A percentile compares a stretch with the other conserved stretches of the same genome.
Conservation (phyloP, 202 grass and related monocot genomes). For the Musa balbisiana region DNA sequence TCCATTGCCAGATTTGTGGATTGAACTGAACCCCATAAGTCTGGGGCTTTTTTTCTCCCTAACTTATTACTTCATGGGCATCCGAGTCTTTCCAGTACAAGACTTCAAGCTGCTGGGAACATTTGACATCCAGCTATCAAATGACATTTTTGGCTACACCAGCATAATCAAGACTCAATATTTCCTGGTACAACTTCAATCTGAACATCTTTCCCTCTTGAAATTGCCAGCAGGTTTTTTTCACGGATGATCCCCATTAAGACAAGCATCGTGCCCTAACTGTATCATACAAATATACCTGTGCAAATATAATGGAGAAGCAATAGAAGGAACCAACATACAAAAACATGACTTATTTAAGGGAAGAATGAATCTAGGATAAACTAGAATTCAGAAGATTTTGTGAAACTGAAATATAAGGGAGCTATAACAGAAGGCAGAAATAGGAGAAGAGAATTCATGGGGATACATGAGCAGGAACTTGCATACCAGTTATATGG, state of each 20-base stretch:
- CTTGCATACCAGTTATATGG: not conserved
- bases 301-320: not conserved
- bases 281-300: not conserved
- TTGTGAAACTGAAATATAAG: not conserved
- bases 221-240: too few species aligned
- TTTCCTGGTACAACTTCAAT: too few species aligned
- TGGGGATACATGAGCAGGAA: not conserved
- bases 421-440: not conserved
- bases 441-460: not conserved
- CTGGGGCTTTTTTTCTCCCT: too few species aligned
- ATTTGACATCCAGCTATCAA: too few species aligned
- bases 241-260: not conserved
- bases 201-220: too few species aligned
- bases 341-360: not conserved
- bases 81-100: too few species aligned
- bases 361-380: not conserved
- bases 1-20: too few species aligned
- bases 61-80: too few species aligned
- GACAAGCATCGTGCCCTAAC: not conserved
- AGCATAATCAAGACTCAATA: too few species aligned
- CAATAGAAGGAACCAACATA: not conserved
- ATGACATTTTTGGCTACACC: too few species aligned
- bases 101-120: too few species aligned
- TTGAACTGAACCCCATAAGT: too few species aligned
- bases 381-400: not conserved